Evolutionary conservation across 75 land plant genomes (phyloP), one percentile per base, ranked within the genome.

Genomic region (Sequoia sempervirens): DNA sequence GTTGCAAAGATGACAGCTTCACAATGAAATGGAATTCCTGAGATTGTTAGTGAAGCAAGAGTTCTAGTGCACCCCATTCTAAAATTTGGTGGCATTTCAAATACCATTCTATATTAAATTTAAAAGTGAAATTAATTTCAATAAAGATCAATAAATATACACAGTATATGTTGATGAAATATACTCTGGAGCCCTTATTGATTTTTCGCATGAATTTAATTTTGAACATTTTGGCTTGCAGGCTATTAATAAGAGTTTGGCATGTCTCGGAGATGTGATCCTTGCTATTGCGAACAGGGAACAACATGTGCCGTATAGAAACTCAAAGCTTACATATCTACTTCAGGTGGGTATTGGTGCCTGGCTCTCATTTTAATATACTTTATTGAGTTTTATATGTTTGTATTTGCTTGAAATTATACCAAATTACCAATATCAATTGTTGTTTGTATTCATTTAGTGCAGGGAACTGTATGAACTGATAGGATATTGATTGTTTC

Each of bases 201-300:
- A 37, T 76, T 6, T 78, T 45, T 43, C 3, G 10, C n/a, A 43
- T 45, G 20, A 47, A 45, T 45, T n/a, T 45, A 11, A 41, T 8
- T 43, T 78, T 43, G 18, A 38, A 45, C 12, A 28, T 78, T 78
- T 78, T 12, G n/a, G 46, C 10, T 28, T 36, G 23, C 92, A 97
- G 99, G 96, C 99, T 40, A 97, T 97, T 61, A 97, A 97, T 83
- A 94, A 92, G 82, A 97, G 99, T 82, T 83, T 97, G 79, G 86
- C 98, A 41, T 89, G 91, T 52, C 87, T 97, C 72, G 92, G 94
- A 85, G 96, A 97, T 88, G 99, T 97, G 37, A 96, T 97, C 78
- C 89, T 93, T 86, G 91, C 97, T 5, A 87, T 97, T 82, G 96
- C 96, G 36, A 97, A 94, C 86, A 95, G 89, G 87, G 99, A 94